Conservation (phyloP, 352 stramenopile species). For the Aphanomyces stellatus region DNA sequence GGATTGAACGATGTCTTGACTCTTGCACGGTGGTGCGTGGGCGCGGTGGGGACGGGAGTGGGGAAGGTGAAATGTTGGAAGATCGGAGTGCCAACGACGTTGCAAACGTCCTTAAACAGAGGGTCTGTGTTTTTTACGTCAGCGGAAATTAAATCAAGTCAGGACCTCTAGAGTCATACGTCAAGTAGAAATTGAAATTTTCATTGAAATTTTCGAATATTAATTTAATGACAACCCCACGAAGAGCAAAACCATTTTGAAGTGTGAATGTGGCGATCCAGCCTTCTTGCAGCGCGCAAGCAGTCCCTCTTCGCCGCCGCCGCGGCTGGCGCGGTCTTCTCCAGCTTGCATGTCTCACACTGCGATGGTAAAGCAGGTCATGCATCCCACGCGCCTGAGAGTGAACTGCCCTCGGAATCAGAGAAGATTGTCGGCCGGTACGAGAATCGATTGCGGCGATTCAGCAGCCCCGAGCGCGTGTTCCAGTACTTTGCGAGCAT, state of each 20-base stretch:
- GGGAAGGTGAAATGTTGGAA: too few species aligned
- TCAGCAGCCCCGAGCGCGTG: constrained; percentile 76
- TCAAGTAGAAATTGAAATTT: too few species aligned
- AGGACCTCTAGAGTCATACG: too few species aligned
- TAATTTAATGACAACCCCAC: too few species aligned
- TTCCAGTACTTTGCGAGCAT: constrained; percentile 88
- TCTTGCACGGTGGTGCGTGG: too few species aligned
- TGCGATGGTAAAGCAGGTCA: not conserved
- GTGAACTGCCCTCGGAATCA: not conserved
- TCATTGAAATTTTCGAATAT: too few species aligned
- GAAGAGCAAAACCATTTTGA: too few species aligned
- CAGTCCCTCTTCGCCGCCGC: not conserved
- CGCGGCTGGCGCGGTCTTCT: not conserved
- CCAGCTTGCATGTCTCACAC: not conserved
- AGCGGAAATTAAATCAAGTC: too few species aligned
- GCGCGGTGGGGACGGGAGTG: not conserved
- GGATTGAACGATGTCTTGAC: too few species aligned
- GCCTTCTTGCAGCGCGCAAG: not conserved
- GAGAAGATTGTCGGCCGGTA: constrained; percentile 81
- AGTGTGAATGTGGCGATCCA: constrained; percentile 12
- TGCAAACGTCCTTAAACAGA: too few species aligned
- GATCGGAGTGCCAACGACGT: too few species aligned
- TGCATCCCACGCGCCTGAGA: not conserved
- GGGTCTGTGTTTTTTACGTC: too few species aligned
- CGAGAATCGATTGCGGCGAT: constrained; percentile 82